Conservation (phyloP, 176 grass and related monocot genomes). For the Hyparrhenia diplandra region DNA sequence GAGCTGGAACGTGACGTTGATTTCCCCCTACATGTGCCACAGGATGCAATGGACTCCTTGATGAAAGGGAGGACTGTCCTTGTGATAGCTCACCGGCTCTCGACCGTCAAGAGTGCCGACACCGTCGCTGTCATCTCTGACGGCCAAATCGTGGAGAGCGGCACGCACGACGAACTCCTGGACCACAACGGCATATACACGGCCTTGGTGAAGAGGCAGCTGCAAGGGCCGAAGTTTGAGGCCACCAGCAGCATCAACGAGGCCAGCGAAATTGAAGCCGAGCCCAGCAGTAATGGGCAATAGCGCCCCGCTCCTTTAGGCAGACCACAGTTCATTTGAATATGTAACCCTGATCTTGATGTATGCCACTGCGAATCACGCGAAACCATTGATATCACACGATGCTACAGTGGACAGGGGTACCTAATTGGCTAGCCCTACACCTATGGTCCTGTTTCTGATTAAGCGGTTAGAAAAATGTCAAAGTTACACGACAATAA, state of each 20-base stretch:
- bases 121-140: slow-evolving; percentile 90
- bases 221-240: slow-evolving; percentile 74
- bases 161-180: slow-evolving; percentile 81
- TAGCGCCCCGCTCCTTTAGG: background rate
- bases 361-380: slow-evolving; percentile 30
- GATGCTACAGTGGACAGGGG: background rate
- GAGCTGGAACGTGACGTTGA: background rate
- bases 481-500: too few relatives aligned
- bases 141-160: slow-evolving; percentile 76
- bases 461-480: too few relatives aligned
- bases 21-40: slow-evolving; percentile 9
- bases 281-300: slow-evolving; percentile 21
- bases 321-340: background rate
- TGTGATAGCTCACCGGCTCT: slow-evolving; percentile 93
- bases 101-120: slow-evolving; percentile 87
- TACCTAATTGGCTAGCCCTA: too few relatives aligned
- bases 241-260: slow-evolving; percentile 10
- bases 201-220: slow-evolving; percentile 91
- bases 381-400: background rate
- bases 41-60: slow-evolving; percentile 99
- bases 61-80: slow-evolving; percentile 97
- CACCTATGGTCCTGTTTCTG: too few relatives aligned
- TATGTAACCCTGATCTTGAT: slow-evolving; percentile 19
- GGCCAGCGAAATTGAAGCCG: slow-evolving; percentile 5
- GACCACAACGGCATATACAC: slow-evolving; percentile 80